These are phyloP conservation scores for Fusarium transvaalense DNA, from an alignment of 2,329 filamentous ascomycete species.

Conservation along the genomic window DNA sequence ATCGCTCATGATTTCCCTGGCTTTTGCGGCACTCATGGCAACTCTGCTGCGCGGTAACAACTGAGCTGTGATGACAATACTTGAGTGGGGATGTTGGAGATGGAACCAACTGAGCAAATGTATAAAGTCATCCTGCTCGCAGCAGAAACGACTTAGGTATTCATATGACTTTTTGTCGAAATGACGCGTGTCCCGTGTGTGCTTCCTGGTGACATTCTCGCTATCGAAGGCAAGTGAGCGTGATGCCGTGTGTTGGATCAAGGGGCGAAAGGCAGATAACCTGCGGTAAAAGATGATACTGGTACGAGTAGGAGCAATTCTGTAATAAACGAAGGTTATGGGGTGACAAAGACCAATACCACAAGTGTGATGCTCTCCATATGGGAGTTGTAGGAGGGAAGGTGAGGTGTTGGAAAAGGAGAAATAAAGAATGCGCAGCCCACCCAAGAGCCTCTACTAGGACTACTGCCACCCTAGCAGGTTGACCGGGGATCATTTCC, in stretches of 20 bases:
- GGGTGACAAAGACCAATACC: neutral
- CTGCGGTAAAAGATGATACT: neutral
- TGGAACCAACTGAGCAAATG: neutral
- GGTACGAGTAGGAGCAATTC: neutral
- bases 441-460: neutral
- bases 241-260: neutral
- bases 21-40: conserved; percentile 21
- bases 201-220: neutral
- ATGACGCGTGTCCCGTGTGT: neutral
- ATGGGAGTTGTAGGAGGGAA: neutral
- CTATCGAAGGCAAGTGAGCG: neutral
- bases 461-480: neutral
- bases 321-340: neutral
- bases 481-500: neutral
- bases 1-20: conserved; percentile 14
- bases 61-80: neutral
- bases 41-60: conserved; percentile 12
- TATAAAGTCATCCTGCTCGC: neutral
- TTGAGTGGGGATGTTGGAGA: neutral
- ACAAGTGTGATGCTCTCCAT: neutral
- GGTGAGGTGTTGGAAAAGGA: neutral
- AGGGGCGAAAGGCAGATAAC: neutral
- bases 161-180: conserved; percentile 3
- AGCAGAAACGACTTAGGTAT: neutral
- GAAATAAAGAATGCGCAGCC: neutral